These are phyloP conservation scores for Capsicum baccatum DNA, from an alignment of 257 asterid species.

Conservation along the genomic window DNA sequence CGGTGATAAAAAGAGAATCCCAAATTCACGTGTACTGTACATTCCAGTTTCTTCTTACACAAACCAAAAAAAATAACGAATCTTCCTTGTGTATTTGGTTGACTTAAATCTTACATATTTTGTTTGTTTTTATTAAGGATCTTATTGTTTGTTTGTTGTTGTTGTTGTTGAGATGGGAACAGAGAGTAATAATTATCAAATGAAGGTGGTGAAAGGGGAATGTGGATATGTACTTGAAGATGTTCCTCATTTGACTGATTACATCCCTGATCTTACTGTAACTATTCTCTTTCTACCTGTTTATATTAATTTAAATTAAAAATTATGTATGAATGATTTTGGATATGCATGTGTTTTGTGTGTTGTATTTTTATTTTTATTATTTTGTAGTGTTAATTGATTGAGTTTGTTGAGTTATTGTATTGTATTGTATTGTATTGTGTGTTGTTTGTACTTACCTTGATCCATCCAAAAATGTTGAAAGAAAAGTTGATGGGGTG, in stretches of 20 bases:
- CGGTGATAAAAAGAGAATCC: not conserved
- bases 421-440: not conserved
- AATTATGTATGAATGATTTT: not conserved
- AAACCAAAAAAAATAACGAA: not conserved
- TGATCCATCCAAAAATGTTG: not conserved
- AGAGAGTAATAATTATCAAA: slow-evolving; percentile 50
- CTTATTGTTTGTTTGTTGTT: not conserved
- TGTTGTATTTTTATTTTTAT: slow-evolving; percentile 5
- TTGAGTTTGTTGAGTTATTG: not conserved
- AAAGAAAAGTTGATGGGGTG: too few relatives aligned
- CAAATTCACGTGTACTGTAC: not conserved
- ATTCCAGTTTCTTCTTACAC: slow-evolving; percentile 14
- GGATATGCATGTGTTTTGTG: not conserved
- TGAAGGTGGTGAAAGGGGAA: slow-evolving; percentile 64
- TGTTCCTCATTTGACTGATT: slow-evolving; percentile 73
- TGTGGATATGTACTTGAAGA: slow-evolving; percentile 69
- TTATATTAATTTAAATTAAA: too few relatives aligned
- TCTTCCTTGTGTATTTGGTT: not conserved
- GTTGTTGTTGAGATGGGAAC: slow-evolving; percentile 37
- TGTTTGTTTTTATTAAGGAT: too few relatives aligned
- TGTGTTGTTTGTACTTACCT: not conserved
- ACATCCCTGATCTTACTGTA: slow-evolving; percentile 64
- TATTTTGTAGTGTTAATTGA: slow-evolving; percentile 14
- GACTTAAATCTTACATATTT: not conserved
- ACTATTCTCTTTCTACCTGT: not conserved